A percentile compares a stretch with the other conserved stretches of the same genome.
phyloP scores from a whole-genome alignment of 139 green algal genomes.

The Chlamydomonas sphaeroides region DNA sequence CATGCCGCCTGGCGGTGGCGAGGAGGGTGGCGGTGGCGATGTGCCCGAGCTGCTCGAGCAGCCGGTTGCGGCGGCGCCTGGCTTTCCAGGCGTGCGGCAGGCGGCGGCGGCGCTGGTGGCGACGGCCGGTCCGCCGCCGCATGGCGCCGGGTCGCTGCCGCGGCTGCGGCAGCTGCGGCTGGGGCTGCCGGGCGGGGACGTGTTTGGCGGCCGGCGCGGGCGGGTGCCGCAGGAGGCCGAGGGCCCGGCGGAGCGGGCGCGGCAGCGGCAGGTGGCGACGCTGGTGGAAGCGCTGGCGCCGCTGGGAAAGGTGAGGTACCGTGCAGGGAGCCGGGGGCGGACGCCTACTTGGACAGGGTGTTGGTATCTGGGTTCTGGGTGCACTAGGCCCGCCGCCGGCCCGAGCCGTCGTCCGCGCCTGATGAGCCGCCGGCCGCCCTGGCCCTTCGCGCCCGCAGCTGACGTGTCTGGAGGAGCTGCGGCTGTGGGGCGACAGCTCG shows the following conservation, averaged over 20 bases:
- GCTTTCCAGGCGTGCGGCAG: too few relatives aligned
- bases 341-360: too few relatives aligned
- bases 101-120: neutral
- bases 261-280: neutral
- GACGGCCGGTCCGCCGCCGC: neutral
- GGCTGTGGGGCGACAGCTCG: neutral
- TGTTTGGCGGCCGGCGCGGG: neutral
- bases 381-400: too few relatives aligned
- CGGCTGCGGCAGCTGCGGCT: conserved; percentile 9
- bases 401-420: too few relatives aligned
- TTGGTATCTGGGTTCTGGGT: neutral
- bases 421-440: too few relatives aligned
- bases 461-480: neutral
- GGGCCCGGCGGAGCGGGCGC: neutral
- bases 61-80: too few relatives aligned
- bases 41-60: too few relatives aligned
- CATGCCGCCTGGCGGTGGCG: too few relatives aligned
- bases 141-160: neutral
- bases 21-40: too few relatives aligned
- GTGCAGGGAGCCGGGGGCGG: too few relatives aligned
- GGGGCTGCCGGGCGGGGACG: neutral
- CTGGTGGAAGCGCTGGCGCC: neutral
- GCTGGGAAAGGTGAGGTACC: neutral
- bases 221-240: neutral
- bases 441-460: conserved; percentile 8